Conservation (phyloP, 805 yeast species). For the Nakazawaea ernobii region DNA sequence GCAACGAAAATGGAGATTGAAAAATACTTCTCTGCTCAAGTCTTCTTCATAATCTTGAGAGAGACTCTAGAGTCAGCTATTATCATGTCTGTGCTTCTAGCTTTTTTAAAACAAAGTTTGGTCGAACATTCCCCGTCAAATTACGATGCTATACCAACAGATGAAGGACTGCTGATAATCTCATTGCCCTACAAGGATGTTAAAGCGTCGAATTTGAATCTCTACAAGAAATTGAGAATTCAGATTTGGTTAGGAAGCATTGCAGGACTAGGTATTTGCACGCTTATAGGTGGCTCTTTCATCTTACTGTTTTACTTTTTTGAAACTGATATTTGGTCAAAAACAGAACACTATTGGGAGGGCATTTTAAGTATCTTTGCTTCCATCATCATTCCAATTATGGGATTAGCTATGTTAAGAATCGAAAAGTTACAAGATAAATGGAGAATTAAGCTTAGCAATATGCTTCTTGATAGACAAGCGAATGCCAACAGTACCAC, state of each 20-base stretch:
- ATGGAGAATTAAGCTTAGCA: conserved; percentile 35
- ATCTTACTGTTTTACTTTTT: conserved; percentile 33
- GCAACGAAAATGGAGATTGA: conserved; percentile 4
- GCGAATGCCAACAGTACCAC: neutral
- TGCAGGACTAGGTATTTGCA: conserved; percentile 32
- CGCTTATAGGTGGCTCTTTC: conserved; percentile 33
- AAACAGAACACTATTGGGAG: conserved; percentile 44
- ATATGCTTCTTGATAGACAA: conserved; percentile 10
- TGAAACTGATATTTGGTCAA: conserved; percentile 39
- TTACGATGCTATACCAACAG: neutral
- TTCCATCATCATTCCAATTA: conserved; percentile 36
- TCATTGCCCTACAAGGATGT: neutral
- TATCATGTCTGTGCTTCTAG: conserved; percentile 39
- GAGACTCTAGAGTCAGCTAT: conserved; percentile 44
- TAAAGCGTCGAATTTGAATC: neutral
- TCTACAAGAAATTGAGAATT: conserved; percentile 19
- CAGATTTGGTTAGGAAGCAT: conserved; percentile 42
- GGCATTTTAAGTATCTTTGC: conserved; percentile 38
- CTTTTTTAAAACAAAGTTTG: conserved; percentile 34
- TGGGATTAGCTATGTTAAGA: conserved; percentile 40
- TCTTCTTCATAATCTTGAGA: conserved; percentile 38
- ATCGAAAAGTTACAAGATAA: conserved; percentile 38
- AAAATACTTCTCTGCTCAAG: conserved; percentile 38
- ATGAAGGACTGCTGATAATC: neutral
- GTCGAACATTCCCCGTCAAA: neutral